A percentile compares a stretch with the other conserved stretches of the same genome.
Evolutionary conservation across 768 basidiomycete genomes (phyloP).

Genomic region (Serendipita sp.): DNA sequence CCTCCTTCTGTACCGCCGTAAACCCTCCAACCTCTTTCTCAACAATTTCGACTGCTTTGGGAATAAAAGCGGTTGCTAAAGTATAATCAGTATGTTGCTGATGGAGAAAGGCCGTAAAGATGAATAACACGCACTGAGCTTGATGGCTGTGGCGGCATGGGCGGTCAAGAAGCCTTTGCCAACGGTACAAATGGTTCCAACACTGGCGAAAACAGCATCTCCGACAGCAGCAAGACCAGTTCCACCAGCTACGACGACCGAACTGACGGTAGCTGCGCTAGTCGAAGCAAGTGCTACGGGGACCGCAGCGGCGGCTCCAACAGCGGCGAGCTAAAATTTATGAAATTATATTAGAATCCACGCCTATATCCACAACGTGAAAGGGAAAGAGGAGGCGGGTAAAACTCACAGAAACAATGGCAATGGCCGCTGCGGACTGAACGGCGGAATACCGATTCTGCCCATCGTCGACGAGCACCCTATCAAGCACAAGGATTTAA

Average conservation of each 20-base stretch:
- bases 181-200: not conserved
- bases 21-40: slow-evolving; percentile 1
- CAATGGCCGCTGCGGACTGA: not conserved
- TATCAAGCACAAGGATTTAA: not conserved
- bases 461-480: not conserved
- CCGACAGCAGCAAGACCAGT: not conserved
- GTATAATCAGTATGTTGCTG: not conserved
- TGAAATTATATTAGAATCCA: too few relatives aligned
- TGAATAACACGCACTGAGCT: not conserved
- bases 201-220: not conserved
- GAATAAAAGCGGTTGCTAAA: not conserved
- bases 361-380: too few relatives aligned
- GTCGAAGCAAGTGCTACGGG: not conserved
- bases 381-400: too few relatives aligned
- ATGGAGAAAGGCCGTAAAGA: not conserved
- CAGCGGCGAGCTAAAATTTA: not conserved
- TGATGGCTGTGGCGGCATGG: not conserved
- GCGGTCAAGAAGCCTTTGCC: slow-evolving; percentile 1
- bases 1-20: not conserved
- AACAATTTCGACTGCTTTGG: not conserved
- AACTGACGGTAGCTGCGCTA: not conserved
- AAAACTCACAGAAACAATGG: not conserved
- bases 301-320: not conserved
- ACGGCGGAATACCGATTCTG: not conserved
- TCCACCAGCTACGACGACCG: not conserved